Evolutionary conservation across 768 basidiomycete genomes (phyloP), one percentile per base, ranked within the genome.

Genomic region (Termitomyces sp.): DNA sequence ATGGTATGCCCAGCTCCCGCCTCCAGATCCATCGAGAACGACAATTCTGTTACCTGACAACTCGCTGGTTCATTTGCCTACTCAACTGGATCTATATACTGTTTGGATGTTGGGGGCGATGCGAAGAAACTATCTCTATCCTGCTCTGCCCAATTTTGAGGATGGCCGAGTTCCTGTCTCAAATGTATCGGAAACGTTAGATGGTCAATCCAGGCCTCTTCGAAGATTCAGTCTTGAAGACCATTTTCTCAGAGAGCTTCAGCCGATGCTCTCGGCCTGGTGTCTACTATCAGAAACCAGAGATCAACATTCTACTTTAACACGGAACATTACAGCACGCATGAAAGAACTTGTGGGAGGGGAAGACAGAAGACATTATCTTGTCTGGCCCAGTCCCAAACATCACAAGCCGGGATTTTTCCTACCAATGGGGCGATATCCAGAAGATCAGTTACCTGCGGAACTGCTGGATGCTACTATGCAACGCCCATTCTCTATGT

Each of bases 401-500:
- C 50, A 52, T 42, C 50, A 52, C 16, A 52, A 23, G 16, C 50
- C 50, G 3, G 31, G 40, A n/a, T 52, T 52, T 7, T 52, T 52
- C 31, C 1, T 52, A 32, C 50, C 50, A 13, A 52, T 52, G 50
- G 50, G 50, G 18, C 39, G 40, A n/a, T 39, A 52, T 16, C 20
- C 18, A 13, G 13, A 18, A 32, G 50, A 52, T 39, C 50, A 40
- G 18, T 16, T 52, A 22, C 36, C 50, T 22, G 40, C 31, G 16
- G 40, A 42, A 29, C 38, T 42, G 4, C n/a, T 40, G 6, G 18
- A 27, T n/a, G 40, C 40, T 22, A 39, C 40, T 40, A 33, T 32
- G 11, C 50, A 52, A 22, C 50, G 20, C 6, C 50, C 50, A 2
- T 52, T 52, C 27, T 41, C 40, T 1, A 52, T 42, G 50, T 52